phyloP scores from a whole-genome alignment of 805 yeast genomes.

The Pachysolen tannophilus region DNA sequence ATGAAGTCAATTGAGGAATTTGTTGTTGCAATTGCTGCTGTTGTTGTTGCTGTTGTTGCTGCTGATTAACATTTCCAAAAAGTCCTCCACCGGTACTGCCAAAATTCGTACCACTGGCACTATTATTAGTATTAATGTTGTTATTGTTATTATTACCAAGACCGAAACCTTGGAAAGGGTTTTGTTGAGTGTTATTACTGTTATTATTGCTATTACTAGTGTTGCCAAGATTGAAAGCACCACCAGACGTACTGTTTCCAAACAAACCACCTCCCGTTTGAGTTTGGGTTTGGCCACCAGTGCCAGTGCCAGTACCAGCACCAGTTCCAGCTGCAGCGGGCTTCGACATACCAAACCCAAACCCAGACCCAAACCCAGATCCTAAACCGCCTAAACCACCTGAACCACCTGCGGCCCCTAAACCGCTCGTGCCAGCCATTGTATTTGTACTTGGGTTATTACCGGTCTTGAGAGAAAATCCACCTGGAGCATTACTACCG shows the following conservation, averaged over 20 bases:
- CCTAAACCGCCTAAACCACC: too few species aligned
- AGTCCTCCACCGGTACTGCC: constrained; percentile 22
- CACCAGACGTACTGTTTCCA: constrained; percentile 20
- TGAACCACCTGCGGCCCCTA: too few species aligned
- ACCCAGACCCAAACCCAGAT: too few species aligned
- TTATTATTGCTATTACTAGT: constrained; percentile 23
- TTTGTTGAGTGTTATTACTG: constrained; percentile 8
- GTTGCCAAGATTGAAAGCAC: constrained; percentile 22
- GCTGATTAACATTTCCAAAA: constrained; percentile 17
- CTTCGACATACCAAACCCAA: too few species aligned
- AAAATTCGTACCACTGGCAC: too few species aligned
- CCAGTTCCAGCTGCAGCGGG: constrained; percentile 18
- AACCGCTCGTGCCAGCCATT: too few species aligned
- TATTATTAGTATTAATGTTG: background rate
- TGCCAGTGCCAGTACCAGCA: constrained; percentile 16
- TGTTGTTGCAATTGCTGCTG: constrained; percentile 35
- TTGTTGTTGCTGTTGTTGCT: constrained; percentile 18
- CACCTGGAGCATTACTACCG: constrained; percentile 6
- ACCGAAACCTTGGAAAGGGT: too few species aligned
- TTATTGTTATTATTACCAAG: constrained; percentile 17
- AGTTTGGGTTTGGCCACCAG: constrained; percentile 11
- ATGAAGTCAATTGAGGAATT: constrained; percentile 49
- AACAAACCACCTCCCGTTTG: constrained; percentile 24
- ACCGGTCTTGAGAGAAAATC: constrained; percentile 7
- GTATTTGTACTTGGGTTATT: constrained; percentile 7